phyloP scores from a whole-genome alignment of 495 filamentous ascomycete species.

The Aspergillus nanangensis region DNA sequence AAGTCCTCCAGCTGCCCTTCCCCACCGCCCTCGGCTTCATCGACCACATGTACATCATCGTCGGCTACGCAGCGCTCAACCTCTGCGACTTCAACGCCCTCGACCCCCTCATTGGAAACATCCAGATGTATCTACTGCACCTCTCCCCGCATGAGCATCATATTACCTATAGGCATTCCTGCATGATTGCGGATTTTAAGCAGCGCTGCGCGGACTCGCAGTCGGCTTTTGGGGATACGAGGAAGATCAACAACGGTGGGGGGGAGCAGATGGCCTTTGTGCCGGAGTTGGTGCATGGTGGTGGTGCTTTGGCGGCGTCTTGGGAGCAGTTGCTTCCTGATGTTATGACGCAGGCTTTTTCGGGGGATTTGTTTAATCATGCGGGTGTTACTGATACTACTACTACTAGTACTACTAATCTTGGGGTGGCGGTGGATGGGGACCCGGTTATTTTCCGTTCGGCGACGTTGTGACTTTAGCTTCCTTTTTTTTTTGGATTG shows the following conservation, averaged over 20 bases:
- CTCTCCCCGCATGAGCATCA: slow-evolving; percentile 35
- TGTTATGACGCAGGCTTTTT: too few relatives aligned
- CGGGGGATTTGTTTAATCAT: too few relatives aligned
- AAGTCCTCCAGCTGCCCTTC: slow-evolving; percentile 31
- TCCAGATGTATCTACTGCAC: slow-evolving; percentile 33
- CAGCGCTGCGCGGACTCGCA: slow-evolving; percentile 11
- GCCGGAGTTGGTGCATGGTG: too few relatives aligned
- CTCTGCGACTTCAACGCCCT: slow-evolving; percentile 36
- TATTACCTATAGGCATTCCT: slow-evolving; percentile 26
- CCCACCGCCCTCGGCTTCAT: slow-evolving; percentile 26
- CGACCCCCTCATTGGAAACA: slow-evolving; percentile 34
- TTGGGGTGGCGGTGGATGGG: too few relatives aligned
- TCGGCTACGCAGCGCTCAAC: slow-evolving; percentile 36
- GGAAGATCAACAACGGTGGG: slow-evolving; percentile 10
- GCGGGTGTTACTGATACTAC: too few relatives aligned
- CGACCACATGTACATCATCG: slow-evolving; percentile 36
- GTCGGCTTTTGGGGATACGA: slow-evolving; percentile 8
- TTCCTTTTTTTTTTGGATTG: too few relatives aligned
- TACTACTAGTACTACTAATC: too few relatives aligned
- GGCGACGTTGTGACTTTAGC: too few relatives aligned
- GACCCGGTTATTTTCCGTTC: too few relatives aligned
- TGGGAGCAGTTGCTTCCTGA: too few relatives aligned
- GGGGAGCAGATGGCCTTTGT: too few relatives aligned
- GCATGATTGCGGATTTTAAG: slow-evolving; percentile 13
- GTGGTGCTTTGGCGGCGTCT: too few relatives aligned